Evolutionary conservation across 441 rosid genomes (phyloP).

Genomic region (Jatropha podagrica): DNA sequence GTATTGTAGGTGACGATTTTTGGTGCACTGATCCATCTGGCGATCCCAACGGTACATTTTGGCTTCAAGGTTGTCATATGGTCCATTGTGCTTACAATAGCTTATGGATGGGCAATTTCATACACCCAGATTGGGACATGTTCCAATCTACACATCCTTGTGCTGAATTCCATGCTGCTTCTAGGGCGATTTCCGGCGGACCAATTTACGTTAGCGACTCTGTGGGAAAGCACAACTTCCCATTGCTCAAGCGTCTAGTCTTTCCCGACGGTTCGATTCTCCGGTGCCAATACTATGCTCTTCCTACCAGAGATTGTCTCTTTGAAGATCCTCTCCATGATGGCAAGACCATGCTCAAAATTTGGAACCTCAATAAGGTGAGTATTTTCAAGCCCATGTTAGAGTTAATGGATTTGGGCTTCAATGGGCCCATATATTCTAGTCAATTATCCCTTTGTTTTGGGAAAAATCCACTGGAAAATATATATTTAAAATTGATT

Average conservation of each 20-base stretch:
- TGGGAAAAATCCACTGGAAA: no score
- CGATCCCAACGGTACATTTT: conserved; percentile 85
- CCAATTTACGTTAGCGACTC: conserved; percentile 74
- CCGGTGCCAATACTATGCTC: conserved; percentile 67
- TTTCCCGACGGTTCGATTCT: conserved; percentile 71
- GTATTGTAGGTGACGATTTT: conserved; percentile 73
- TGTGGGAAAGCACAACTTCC: conserved; percentile 72
- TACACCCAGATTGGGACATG: conserved; percentile 98
- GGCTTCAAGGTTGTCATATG: conserved; percentile 99
- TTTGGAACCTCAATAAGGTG: conserved; percentile 89
- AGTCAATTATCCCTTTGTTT: neutral
- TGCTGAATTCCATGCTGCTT: conserved; percentile 84
- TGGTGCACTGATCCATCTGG: conserved; percentile 98
- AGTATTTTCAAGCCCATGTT: neutral
- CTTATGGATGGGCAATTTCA: conserved; percentile 95
- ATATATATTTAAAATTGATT: neutral
- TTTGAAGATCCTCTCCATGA: conserved; percentile 77
- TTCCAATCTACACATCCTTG: conserved; percentile 90
- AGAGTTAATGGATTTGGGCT: no score
- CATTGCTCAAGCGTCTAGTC: conserved; percentile 56
- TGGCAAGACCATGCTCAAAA: conserved; percentile 85
- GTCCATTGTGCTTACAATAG: conserved; percentile 96
- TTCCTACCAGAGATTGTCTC: conserved; percentile 78
- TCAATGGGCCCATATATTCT: neutral
- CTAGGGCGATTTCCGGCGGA: conserved; percentile 81